Conservation (phyloP, 306 rosid species). For the Vachellia pachyceras region DNA sequence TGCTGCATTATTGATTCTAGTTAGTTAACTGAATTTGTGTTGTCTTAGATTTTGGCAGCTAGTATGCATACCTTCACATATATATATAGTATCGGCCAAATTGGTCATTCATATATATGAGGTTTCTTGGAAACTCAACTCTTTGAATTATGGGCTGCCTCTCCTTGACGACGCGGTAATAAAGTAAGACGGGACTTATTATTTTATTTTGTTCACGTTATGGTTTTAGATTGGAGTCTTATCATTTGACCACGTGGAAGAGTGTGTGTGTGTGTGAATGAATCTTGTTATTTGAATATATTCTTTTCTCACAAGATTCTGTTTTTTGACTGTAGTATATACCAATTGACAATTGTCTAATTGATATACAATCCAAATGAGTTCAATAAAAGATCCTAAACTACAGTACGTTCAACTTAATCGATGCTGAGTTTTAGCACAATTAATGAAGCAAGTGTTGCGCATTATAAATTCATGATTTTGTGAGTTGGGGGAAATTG, state of each 20-base stretch:
- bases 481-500: neutral
- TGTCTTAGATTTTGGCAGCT: too few species aligned
- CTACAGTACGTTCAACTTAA: neutral
- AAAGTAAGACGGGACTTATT: constrained; percentile 6
- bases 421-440: neutral
- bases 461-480: neutral
- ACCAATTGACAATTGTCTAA: too few species aligned
- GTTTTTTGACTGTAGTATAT: neutral
- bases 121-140: constrained; percentile 1
- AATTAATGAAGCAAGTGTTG: neutral
- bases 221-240: neutral
- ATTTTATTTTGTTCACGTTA: neutral
- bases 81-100: neutral
- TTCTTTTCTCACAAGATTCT: neutral
- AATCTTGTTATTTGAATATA: neutral
- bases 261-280: neutral
- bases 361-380: neutral
- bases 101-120: neutral
- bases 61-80: too few species aligned
- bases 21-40: neutral
- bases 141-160: constrained; percentile 5
- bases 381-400: neutral
- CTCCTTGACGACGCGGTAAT: constrained; percentile 3
- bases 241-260: neutral
- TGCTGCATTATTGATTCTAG: neutral